A percentile compares a stretch with the other conserved stretches of the same genome.
Conservation (phyloP, 208 protist genomes). For the Dictyostelium gargantuum region DNA sequence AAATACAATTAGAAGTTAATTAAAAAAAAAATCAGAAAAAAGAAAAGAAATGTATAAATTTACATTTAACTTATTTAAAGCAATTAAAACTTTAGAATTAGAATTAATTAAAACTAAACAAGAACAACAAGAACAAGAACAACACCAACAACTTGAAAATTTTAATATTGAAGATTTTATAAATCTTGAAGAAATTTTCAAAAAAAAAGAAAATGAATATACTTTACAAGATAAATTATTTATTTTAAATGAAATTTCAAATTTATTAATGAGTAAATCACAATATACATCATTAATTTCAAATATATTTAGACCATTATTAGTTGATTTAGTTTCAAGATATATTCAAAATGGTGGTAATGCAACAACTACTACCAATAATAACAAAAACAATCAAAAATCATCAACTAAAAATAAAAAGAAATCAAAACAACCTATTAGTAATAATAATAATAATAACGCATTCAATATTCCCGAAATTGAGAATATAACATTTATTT, state of each 20-base stretch:
- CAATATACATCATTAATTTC: background rate
- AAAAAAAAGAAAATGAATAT: constrained; percentile 9
- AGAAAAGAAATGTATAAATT: constrained; percentile 13
- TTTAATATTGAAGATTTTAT: background rate
- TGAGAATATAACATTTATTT: constrained; percentile 6
- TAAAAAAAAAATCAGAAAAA: background rate
- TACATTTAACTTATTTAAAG: constrained; percentile 45
- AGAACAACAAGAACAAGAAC: background rate
- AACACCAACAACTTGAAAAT: too few species aligned
- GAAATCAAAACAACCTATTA: background rate
- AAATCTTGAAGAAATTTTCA: constrained; percentile 1
- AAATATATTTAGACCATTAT: constrained; percentile 20
- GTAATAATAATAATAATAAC: background rate
- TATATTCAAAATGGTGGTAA: background rate
- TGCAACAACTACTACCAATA: background rate
- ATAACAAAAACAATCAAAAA: too few species aligned
- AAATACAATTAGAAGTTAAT: too few species aligned
- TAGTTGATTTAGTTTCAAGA: constrained; percentile 36
- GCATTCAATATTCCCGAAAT: constrained; percentile 22
- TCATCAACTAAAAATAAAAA: background rate
- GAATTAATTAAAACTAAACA: background rate
- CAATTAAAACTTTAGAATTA: background rate
- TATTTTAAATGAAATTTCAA: background rate
- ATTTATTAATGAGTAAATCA: constrained; percentile 23
- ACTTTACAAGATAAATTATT: constrained; percentile 14